Percentiles rank a stretch among this genome's conserved stretches.
Conservation (phyloP, 2,329 filamentous ascomycete species). For the Coccinonectria pachysandricola region DNA sequence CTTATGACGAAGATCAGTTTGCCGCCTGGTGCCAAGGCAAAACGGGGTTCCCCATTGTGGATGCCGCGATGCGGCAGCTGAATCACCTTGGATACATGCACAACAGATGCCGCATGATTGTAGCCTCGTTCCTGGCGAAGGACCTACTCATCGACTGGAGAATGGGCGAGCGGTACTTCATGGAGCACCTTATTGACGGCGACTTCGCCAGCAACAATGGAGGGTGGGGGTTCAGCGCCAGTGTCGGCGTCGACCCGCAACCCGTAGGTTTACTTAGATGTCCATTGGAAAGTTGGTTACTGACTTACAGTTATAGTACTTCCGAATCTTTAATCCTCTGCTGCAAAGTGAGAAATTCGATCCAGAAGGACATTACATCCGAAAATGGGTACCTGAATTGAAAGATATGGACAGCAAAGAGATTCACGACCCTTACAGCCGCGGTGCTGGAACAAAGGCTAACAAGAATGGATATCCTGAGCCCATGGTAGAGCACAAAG, state of each 20-base stretch:
- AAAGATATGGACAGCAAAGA: slow-evolving; percentile 51
- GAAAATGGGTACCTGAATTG: slow-evolving; percentile 73
- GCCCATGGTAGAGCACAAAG: slow-evolving; percentile 66
- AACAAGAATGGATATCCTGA: slow-evolving; percentile 62
- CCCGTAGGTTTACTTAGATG: too few species aligned
- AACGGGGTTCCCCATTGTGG: slow-evolving; percentile 75
- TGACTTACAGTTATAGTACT: too few species aligned
- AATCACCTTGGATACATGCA: slow-evolving; percentile 65
- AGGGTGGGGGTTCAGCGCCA: slow-evolving; percentile 48
- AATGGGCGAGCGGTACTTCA: slow-evolving; percentile 71
- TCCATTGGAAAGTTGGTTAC: too few species aligned
- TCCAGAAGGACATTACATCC: slow-evolving; percentile 65
- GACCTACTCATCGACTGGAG: slow-evolving; percentile 78
- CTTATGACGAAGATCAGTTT: slow-evolving; percentile 61
- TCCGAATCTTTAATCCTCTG: slow-evolving; percentile 80
- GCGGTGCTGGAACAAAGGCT: slow-evolving; percentile 48
- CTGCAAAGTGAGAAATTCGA: slow-evolving; percentile 84
- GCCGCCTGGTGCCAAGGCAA: slow-evolving; percentile 61
- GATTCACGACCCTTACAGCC: slow-evolving; percentile 71
- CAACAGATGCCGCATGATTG: slow-evolving; percentile 77
- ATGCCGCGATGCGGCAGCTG: slow-evolving; percentile 77
- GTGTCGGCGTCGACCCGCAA: slow-evolving; percentile 70
- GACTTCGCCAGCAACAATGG: slow-evolving; percentile 72
- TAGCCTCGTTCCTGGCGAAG: slow-evolving; percentile 70
- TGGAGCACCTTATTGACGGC: slow-evolving; percentile 69